Percentiles rank a stretch among this genome's conserved stretches.
Evolutionary conservation across 2,329 filamentous ascomycete species (phyloP).

Genomic region (Pestalotiopsis sp.): DNA sequence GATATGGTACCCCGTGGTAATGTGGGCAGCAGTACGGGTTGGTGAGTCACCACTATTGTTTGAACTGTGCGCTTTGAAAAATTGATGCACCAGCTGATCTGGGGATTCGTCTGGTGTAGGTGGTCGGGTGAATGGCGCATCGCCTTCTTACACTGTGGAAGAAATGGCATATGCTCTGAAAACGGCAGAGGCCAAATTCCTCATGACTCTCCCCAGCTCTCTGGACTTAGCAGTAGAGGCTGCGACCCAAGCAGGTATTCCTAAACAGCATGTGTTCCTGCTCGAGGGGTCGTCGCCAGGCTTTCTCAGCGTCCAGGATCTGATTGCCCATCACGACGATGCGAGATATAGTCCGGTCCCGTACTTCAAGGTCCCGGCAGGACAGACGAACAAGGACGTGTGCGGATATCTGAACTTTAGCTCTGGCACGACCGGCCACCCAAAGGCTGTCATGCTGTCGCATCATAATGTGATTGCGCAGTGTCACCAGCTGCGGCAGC

Average conservation of each 20-base stretch:
- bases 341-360: not conserved
- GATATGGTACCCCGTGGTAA: conserved; percentile 65
- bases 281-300: conserved; percentile 54
- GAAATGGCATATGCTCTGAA: conserved; percentile 64
- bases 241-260: conserved; percentile 56
- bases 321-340: conserved; percentile 13
- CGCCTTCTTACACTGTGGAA: conserved; percentile 61
- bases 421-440: conserved; percentile 18
- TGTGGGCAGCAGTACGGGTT: conserved; percentile 34
- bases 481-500: conserved; percentile 18
- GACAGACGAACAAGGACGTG: conserved; percentile 13
- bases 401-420: conserved; percentile 18
- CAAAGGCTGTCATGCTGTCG: conserved; percentile 19
- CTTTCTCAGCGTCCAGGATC: conserved; percentile 48
- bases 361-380: conserved; percentile 5
- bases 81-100: too few species aligned
- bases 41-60: not conserved
- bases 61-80: not conserved
- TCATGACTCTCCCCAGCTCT: conserved; percentile 56
- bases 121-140: conserved; percentile 58
- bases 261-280: conserved; percentile 52
- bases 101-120: conserved; percentile 19
- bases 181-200: conserved; percentile 54
- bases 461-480: conserved; percentile 20
- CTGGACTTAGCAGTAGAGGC: conserved; percentile 56